phyloP scores from a whole-genome alignment of 768 basidiomycete species.

The Mycena vitilis region DNA sequence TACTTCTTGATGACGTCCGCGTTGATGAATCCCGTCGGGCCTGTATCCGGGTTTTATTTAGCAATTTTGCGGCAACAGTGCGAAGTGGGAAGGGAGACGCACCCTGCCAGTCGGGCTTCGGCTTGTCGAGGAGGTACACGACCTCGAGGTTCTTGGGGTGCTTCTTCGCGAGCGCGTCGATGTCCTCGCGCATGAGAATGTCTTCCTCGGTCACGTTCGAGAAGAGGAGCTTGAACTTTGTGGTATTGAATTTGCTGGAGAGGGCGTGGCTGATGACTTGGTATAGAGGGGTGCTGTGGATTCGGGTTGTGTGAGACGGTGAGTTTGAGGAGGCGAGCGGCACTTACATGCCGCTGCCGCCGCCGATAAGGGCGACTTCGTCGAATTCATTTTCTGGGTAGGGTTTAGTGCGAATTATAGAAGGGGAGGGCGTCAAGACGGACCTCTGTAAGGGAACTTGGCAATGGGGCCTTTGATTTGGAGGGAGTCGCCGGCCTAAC shows the following conservation, averaged over 20 bases:
- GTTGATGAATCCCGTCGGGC: constrained; percentile 80
- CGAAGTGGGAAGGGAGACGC: constrained; percentile 14
- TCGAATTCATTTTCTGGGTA: constrained; percentile 83
- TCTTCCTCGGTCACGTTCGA: constrained; percentile 91
- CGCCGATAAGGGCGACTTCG: constrained; percentile 89
- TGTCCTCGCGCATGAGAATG: constrained; percentile 85
- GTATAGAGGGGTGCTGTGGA: constrained; percentile 80
- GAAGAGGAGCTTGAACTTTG: constrained; percentile 93
- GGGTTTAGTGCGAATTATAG: constrained; percentile 3
- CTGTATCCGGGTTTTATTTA: constrained; percentile 42
- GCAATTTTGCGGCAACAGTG: constrained; percentile 6
- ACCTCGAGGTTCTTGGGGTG: constrained; percentile 81
- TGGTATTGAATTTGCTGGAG: constrained; percentile 82
- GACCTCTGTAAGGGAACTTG: constrained; percentile 90
- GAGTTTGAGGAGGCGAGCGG: neutral
- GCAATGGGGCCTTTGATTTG: constrained; percentile 90
- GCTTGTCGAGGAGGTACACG: constrained; percentile 89
- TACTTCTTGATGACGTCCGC: constrained; percentile 79
- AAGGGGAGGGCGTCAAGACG: constrained; percentile 28
- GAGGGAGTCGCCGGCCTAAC: constrained; percentile 79
- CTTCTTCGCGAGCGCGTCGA: constrained; percentile 76
- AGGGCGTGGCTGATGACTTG: constrained; percentile 83
- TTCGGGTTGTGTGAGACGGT: neutral
- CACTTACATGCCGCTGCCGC: constrained; percentile 89
- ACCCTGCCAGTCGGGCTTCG: constrained; percentile 69